These are phyloP conservation scores for Trichophyton schoenleinii DNA, from an alignment of 2,329 filamentous ascomycete species.

Conservation along the genomic window DNA sequence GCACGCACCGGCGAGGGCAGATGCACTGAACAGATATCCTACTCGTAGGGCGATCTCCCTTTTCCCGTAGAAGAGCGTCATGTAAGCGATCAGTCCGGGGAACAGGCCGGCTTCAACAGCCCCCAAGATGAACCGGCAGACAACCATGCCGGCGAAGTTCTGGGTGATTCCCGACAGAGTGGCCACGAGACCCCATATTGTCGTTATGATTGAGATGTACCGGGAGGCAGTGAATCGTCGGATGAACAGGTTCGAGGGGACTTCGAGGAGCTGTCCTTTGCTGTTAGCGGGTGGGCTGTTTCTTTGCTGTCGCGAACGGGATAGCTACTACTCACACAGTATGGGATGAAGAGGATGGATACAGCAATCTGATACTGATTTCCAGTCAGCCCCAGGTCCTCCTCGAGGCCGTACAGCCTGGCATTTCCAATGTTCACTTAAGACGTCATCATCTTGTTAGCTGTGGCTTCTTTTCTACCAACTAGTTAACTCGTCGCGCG, in stretches of 20 bases:
- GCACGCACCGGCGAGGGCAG: slow-evolving; percentile 58
- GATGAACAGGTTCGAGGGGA: slow-evolving; percentile 53
- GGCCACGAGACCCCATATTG: slow-evolving; percentile 43
- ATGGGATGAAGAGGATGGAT: slow-evolving; percentile 57
- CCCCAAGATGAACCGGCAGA: slow-evolving; percentile 55
- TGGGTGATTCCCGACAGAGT: slow-evolving; percentile 51
- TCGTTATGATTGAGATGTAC: slow-evolving; percentile 46
- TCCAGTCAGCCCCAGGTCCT: slow-evolving; percentile 48
- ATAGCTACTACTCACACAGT: slow-evolving; percentile 29
- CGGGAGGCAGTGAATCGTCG: slow-evolving; percentile 50
- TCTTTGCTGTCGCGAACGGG: background rate
- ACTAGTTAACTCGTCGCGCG: background rate
- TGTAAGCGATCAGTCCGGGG: slow-evolving; percentile 53
- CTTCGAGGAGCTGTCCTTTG: slow-evolving; percentile 39
- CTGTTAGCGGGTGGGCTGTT: background rate
- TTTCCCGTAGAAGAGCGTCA: slow-evolving; percentile 67
- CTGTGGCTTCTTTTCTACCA: background rate
- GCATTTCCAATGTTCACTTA: slow-evolving; percentile 61
- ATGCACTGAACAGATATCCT: slow-evolving; percentile 53
- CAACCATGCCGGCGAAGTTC: slow-evolving; percentile 54
- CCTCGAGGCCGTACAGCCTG: slow-evolving; percentile 50
- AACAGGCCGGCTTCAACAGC: slow-evolving; percentile 58
- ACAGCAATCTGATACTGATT: slow-evolving; percentile 58
- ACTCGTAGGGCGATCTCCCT: slow-evolving; percentile 59
- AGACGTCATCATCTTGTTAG: background rate